phyloP scores from a whole-genome alignment of 2,329 filamentous ascomycete genomes.

The Trichoderma asperellum region DNA sequence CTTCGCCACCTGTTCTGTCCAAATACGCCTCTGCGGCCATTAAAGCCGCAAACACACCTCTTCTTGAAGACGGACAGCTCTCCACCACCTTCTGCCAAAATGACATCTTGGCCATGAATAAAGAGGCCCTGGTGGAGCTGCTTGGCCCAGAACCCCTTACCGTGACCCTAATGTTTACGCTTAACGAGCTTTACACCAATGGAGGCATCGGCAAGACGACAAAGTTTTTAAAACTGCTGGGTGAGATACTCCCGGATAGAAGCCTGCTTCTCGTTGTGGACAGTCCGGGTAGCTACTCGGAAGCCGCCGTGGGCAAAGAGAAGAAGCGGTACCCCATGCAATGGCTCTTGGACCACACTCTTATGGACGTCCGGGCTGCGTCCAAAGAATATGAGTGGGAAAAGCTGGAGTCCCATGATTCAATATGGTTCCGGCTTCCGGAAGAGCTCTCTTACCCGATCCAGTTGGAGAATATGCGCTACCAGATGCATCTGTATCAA shows the following conservation, averaged over 20 bases:
- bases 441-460: constrained; percentile 76
- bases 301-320: constrained; percentile 68
- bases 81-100: constrained; percentile 49
- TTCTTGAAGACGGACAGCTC: constrained; percentile 48
- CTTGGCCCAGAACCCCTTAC: constrained; percentile 52
- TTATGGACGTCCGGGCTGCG: constrained; percentile 55
- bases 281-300: constrained; percentile 91
- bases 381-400: constrained; percentile 61
- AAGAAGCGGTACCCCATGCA: constrained; percentile 84
- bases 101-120: constrained; percentile 53
- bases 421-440: constrained; percentile 80
- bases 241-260: constrained; percentile 57
- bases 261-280: constrained; percentile 84
- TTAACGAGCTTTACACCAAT: constrained; percentile 90
- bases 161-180: constrained; percentile 86
- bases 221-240: constrained; percentile 71
- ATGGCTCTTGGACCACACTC: constrained; percentile 83
- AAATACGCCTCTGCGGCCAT: constrained; percentile 56
- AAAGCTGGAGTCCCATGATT: constrained; percentile 75
- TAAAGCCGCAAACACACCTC: constrained; percentile 49
- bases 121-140: constrained; percentile 40
- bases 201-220: constrained; percentile 76
- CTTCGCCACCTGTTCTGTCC: constrained; percentile 53
- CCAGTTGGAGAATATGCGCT: constrained; percentile 90
- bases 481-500: constrained; percentile 84